These are phyloP conservation scores for Coleophoma crateriformis DNA, from an alignment of 2,329 filamentous ascomycete genomes.

Conservation along the genomic window DNA sequence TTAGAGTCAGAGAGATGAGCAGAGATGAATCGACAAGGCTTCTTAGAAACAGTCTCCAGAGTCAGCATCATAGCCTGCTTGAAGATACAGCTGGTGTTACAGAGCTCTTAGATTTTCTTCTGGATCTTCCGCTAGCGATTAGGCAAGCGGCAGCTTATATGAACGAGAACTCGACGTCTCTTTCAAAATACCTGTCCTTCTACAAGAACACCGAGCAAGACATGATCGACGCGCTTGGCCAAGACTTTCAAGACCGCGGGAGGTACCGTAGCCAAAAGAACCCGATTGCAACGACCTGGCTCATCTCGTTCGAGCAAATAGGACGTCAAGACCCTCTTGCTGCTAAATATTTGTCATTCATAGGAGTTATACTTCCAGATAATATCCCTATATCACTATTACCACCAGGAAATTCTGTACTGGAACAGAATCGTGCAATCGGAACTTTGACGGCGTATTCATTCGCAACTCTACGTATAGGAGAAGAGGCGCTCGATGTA, in stretches of 20 bases:
- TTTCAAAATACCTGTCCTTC: slow-evolving; percentile 28
- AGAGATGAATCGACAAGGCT: too few relatives aligned
- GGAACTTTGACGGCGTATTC: slow-evolving; percentile 12
- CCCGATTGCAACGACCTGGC: slow-evolving; percentile 12
- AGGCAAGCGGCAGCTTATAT: slow-evolving; percentile 35
- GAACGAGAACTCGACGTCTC: slow-evolving; percentile 20
- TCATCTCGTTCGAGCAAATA: slow-evolving; percentile 36
- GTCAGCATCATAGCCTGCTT: neutral
- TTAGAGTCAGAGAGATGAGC: too few relatives aligned
- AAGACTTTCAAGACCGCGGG: slow-evolving; percentile 28
- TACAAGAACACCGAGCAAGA: slow-evolving; percentile 25
- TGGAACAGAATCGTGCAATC: slow-evolving; percentile 9
- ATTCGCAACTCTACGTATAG: slow-evolving; percentile 8
- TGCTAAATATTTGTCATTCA: slow-evolving; percentile 30
- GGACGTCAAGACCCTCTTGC: slow-evolving; percentile 21
- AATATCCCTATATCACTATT: slow-evolving; percentile 31
- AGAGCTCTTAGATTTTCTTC: slow-evolving; percentile 21
- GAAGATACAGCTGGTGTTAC: slow-evolving; percentile 3
- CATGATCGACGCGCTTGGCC: slow-evolving; percentile 25
- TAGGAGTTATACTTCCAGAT: slow-evolving; percentile 33
- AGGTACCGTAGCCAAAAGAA: slow-evolving; percentile 28
- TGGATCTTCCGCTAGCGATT: slow-evolving; percentile 35
- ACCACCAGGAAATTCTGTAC: slow-evolving; percentile 11
- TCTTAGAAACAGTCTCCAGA: slow-evolving; percentile 15
- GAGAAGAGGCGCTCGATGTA: slow-evolving; percentile 8